These are phyloP conservation scores for Sarocladium kiliense DNA, from an alignment of 2,329 filamentous ascomycete genomes.

Conservation along the genomic window DNA sequence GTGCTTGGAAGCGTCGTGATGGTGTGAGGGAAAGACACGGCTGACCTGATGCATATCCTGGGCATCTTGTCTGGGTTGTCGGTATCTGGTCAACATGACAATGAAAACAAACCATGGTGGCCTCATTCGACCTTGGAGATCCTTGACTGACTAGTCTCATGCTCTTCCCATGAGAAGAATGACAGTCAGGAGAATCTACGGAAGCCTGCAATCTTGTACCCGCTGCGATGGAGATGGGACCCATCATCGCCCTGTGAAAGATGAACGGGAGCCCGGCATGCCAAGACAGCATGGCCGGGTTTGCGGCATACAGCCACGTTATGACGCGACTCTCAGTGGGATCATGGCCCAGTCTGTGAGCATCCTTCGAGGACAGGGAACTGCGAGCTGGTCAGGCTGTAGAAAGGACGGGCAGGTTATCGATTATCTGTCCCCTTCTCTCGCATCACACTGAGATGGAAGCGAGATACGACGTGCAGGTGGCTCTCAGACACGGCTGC, in stretches of 20 bases:
- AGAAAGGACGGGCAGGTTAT: neutral
- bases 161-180: neutral
- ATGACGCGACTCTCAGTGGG: neutral
- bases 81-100: too few relatives aligned
- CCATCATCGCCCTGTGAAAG: neutral
- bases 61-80: neutral
- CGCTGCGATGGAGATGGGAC: neutral
- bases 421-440: neutral
- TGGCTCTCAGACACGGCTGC: neutral
- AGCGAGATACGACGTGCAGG: neutral
- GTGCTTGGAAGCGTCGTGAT: neutral
- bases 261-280: neutral
- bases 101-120: too few relatives aligned
- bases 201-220: neutral
- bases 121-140: too few relatives aligned
- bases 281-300: neutral
- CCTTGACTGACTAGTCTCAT: neutral
- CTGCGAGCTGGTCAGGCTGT: neutral
- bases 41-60: neutral
- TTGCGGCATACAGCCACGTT: slow-evolving; percentile 1
- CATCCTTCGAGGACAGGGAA: neutral
- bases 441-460: neutral
- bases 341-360: neutral
- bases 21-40: neutral
- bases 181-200: neutral